Conservation (phyloP, 352 stramenopile genomes). For the Phytophthora brassicae region DNA sequence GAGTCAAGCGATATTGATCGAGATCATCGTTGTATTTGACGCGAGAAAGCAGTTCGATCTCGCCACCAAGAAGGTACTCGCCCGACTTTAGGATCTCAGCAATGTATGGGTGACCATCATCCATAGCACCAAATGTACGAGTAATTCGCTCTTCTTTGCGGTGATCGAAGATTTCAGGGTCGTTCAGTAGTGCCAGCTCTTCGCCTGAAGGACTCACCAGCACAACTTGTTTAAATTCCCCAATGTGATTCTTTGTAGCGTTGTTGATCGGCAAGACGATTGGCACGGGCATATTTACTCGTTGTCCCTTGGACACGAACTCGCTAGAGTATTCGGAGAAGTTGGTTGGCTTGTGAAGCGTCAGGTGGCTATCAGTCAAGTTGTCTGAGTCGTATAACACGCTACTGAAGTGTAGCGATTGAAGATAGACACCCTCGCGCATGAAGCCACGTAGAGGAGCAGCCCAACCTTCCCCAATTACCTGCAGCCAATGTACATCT, state of each 20-base stretch:
- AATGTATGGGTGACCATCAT: conserved; percentile 97
- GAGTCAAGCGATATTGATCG: conserved; percentile 96
- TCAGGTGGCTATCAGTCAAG: conserved; percentile 82
- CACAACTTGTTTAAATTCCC: conserved; percentile 81
- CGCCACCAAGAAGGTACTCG: conserved; percentile 95
- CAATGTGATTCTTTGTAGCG: conserved; percentile 91
- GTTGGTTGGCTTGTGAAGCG: conserved; percentile 89
- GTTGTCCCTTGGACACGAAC: conserved; percentile 79
- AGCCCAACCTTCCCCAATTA: conserved; percentile 97
- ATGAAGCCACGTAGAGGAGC: conserved; percentile 97
- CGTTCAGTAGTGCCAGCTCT: conserved; percentile 91
- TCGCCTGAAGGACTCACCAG: conserved; percentile 94
- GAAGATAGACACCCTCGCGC: conserved; percentile 95
- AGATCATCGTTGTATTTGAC: conserved; percentile 97
- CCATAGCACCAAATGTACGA: conserved; percentile 96
- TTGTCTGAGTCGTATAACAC: conserved; percentile 97
- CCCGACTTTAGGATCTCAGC: conserved; percentile 94
- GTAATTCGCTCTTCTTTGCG: conserved; percentile 98
- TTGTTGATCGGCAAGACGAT: conserved; percentile 96
- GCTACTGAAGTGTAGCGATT: conserved; percentile 97
- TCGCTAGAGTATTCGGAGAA: conserved; percentile 91
- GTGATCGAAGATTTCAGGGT: conserved; percentile 96
- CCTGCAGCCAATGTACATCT: conserved; percentile 98
- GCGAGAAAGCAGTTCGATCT: conserved; percentile 95
- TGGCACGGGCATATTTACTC: conserved; percentile 96